These are phyloP conservation scores for Cladobotryum mycophilum DNA, from an alignment of 2,329 filamentous ascomycete species.

Conservation along the genomic window DNA sequence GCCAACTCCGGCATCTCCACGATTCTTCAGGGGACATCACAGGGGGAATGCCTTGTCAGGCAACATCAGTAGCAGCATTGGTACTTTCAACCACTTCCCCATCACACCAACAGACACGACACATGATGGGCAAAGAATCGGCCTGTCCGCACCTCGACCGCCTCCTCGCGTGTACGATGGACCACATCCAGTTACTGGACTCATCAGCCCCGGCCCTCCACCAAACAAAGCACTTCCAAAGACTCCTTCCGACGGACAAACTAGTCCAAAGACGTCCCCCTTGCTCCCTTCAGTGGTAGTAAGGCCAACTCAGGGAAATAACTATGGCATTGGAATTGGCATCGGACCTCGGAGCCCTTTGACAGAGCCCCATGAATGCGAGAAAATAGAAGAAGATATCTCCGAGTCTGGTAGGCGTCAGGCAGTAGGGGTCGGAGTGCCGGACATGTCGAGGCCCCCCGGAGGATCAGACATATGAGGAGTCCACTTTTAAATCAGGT, in stretches of 20 bases:
- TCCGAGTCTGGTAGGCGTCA: slow-evolving; percentile 22
- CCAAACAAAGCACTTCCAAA: slow-evolving; percentile 38
- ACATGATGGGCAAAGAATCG: neutral
- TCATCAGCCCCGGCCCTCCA: slow-evolving; percentile 36
- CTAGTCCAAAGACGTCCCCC: slow-evolving; percentile 13
- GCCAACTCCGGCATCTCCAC: neutral
- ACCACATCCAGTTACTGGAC: slow-evolving; percentile 13
- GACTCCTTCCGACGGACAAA: slow-evolving; percentile 17
- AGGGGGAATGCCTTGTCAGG: slow-evolving; percentile 1
- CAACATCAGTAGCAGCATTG: neutral
- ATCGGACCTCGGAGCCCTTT: neutral
- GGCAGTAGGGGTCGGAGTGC: neutral
- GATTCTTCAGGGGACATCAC: neutral
- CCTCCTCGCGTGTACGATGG: slow-evolving; percentile 9
- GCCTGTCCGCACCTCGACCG: neutral
- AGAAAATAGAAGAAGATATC: slow-evolving; percentile 26
- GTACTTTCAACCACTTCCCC: neutral
- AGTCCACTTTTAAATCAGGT: slow-evolving; percentile 19
- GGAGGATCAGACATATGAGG: slow-evolving; percentile 10
- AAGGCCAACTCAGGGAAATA: neutral
- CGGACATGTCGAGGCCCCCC: neutral
- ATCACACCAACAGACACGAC: neutral
- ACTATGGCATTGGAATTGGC: neutral
- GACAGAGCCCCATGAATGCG: slow-evolving; percentile 23
- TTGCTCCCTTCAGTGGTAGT: neutral